Evolutionary conservation across 495 filamentous ascomycete species (phyloP), one percentile per base, ranked within the genome.

Genomic region (Filosporella fistucella): DNA sequence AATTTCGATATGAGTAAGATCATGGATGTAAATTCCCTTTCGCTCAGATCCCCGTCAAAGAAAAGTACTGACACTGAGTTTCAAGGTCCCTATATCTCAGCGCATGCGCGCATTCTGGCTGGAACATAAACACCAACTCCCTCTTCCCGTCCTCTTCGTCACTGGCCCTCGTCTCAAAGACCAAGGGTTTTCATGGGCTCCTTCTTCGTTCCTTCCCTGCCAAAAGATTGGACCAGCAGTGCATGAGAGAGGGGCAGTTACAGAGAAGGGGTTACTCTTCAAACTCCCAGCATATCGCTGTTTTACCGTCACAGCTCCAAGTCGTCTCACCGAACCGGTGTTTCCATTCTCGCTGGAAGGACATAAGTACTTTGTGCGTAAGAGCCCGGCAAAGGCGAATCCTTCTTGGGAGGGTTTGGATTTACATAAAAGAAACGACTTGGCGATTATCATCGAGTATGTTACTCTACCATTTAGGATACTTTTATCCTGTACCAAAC

Each of bases 401-500:
- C 30, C 43, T 11, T 23, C 16, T 3, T 46, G 43, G 30, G 29
- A 37, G 8, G 43, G 43, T 9, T 26, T 46, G 32, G 21, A 46
- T 36, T 22, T 46, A 18, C 43, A 46, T n/a, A 24, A 36, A 6
- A n/a, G 14, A 14, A 20, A 33, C 11, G 30, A 37, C 4, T 29
- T 46, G 30, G 43, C 32, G n/a, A 12, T 34, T n/a, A 34, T 45
- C 21, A 13, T 45, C 14, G 42, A 45, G 28, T 38, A 38, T 21
- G 17, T 21, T 13, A 16, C 23, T 4, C 16, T 21, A 7, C 35
- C n/a, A 21, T 21, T 20, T 8, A 21, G 17, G 33, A 8, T 16
- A 12, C n/a, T 7, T 5, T 14, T 7, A n/a, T n/a, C n/a, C 5
- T 17, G 33, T 36, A n/a, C 28, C 8, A 30, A 8, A 30, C 8